Base-by-base conservation (phyloP, 2,329 filamentous ascomycete species). In the Fusarium mexicanum region DNA sequence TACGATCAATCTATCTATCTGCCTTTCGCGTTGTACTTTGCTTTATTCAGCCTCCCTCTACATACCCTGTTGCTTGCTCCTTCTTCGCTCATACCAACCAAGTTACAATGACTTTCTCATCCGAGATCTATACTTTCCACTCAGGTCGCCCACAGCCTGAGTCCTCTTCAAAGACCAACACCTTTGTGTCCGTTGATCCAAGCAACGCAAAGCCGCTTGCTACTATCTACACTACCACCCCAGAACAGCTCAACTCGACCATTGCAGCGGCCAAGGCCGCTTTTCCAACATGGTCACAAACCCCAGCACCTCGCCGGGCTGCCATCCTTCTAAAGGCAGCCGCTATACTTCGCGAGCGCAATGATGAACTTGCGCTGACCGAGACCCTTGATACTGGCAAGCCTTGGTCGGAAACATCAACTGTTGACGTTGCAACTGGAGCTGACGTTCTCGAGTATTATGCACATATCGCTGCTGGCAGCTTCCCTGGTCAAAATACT, bases 321-420 rank as follows among this genome's bases (percentile, higher is more conserved):
- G 91, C 93, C 65, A 92, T 97, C 76, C 90, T 97, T 16, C 92
- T 94, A 37, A 91, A 90, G 80, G 94, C 94, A 6, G 94, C 93
- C 24, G 84, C 89, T 53, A 83, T 97, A 20, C 87, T 97, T 18
- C 92, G 94, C 53, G 84, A 90, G 73, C 90, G 91, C 73, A 97
- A 97, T 82, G 93, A 97, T 79, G 90, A 91, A 64, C 91, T 97
- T 47, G 94, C 94, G 58, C 88, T 87, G 64, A 86, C 94, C 64
- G 94, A 97, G 84, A 97, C 94, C 5, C 87, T 92, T 78, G 94
- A 97, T 82, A 97, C 94, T 0, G 94, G 95, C 80, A 97, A 97
- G 82, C 90, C 94, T 13, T 96, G 89, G 83, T 92, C 92, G 8
- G 94, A 97, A 83, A 97, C 95, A 7, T 93, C 92, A 61, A 91